A percentile compares a stretch with the other conserved stretches of the same genome.
These are phyloP conservation scores for Pneumocystis murina DNA, from an alignment of 1,139 yeast species.

Conservation along the genomic window DNA sequence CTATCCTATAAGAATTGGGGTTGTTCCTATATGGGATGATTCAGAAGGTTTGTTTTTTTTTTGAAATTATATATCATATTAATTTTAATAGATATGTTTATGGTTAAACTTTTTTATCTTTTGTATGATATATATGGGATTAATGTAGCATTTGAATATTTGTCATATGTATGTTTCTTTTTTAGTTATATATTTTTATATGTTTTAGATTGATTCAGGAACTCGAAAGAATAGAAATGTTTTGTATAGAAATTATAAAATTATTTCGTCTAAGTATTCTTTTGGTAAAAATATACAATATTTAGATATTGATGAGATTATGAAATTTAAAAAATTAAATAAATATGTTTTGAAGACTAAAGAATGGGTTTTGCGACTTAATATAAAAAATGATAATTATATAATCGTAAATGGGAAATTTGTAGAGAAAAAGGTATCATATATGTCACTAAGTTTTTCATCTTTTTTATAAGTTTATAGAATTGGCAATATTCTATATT, in stretches of 20 bases:
- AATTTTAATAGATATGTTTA: neutral
- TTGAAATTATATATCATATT: neutral
- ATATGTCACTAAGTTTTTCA: neutral
- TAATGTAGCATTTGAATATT: slow-evolving; percentile 17
- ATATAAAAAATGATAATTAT: slow-evolving; percentile 18
- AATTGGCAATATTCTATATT: neutral
- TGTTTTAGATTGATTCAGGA: neutral
- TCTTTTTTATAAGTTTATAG: neutral
- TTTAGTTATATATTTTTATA: slow-evolving; percentile 14
- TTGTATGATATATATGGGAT: slow-evolving; percentile 21
- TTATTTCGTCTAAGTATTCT: slow-evolving; percentile 5
- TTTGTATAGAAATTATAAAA: slow-evolving; percentile 3
- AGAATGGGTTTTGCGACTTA: slow-evolving; percentile 28
- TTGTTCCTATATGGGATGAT: slow-evolving; percentile 42
- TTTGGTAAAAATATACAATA: slow-evolving; percentile 11
- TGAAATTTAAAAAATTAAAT: slow-evolving; percentile 4
- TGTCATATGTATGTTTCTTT: neutral
- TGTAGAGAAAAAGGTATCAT: neutral
- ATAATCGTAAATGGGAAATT: neutral
- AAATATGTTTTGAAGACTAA: slow-evolving; percentile 17
- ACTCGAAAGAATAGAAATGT: neutral
- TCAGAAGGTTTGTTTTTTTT: slow-evolving; percentile 12
- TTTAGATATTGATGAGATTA: slow-evolving; percentile 11
- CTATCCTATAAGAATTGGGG: slow-evolving; percentile 67
- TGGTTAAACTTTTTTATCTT: slow-evolving; percentile 27